These are phyloP conservation scores for Ophiognomonia clavigignenti-juglandacearum DNA, from an alignment of 2,329 filamentous ascomycete genomes.

Conservation along the genomic window DNA sequence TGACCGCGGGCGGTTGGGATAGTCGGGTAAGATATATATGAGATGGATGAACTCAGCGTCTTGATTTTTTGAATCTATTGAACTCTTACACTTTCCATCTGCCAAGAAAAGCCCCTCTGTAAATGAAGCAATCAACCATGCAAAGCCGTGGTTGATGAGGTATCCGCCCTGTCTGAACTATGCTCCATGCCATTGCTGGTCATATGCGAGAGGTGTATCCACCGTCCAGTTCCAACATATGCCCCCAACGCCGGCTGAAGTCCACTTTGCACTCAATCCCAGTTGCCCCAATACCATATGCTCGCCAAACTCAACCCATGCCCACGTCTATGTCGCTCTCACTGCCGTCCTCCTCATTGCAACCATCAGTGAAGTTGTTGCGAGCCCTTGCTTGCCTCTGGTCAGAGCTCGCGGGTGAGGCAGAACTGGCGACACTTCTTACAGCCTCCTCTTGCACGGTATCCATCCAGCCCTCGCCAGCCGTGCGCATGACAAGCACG, in stretches of 20 bases:
- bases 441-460: slow-evolving; percentile 6
- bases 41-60: too few species aligned
- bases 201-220: too few species aligned
- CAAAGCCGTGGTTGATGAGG: background rate
- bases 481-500: slow-evolving; percentile 52
- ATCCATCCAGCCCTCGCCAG: slow-evolving; percentile 26
- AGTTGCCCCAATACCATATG: too few species aligned
- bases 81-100: background rate
- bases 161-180: too few species aligned
- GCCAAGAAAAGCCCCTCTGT: background rate
- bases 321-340: background rate
- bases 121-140: background rate
- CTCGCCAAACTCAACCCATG: too few species aligned
- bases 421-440: background rate
- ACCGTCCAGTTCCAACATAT: background rate
- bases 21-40: too few species aligned
- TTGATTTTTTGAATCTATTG: background rate
- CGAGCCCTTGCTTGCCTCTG: background rate
- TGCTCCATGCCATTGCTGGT: background rate
- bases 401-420: background rate
- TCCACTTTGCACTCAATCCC: too few species aligned
- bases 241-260: too few species aligned
- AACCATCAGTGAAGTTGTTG: slow-evolving; percentile 1
- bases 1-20: too few species aligned
- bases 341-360: background rate